Conservation (phyloP, 2,329 filamentous ascomycete genomes). For the Curvularia spicifera region DNA sequence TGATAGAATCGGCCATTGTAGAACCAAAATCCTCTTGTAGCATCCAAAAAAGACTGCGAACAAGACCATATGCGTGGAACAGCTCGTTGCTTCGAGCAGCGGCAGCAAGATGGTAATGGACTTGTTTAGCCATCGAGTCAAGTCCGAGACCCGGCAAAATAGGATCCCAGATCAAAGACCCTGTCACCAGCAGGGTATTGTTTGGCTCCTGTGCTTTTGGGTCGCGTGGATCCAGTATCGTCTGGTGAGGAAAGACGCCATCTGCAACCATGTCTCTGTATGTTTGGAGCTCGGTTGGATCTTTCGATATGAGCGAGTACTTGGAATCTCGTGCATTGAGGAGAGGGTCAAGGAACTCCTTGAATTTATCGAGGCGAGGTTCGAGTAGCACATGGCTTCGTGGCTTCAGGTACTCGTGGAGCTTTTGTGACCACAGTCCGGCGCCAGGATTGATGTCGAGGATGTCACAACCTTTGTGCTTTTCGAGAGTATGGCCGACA, state of each 20-base stretch:
- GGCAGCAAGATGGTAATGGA: slow-evolving; percentile 67
- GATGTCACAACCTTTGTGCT: slow-evolving; percentile 79
- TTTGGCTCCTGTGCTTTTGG: slow-evolving; percentile 63
- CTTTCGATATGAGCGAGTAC: slow-evolving; percentile 55
- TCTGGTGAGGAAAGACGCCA: slow-evolving; percentile 63
- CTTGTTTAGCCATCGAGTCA: slow-evolving; percentile 63
- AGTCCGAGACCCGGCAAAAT: slow-evolving; percentile 57
- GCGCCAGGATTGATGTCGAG: slow-evolving; percentile 84
- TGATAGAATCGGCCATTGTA: slow-evolving; percentile 66
- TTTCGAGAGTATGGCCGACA: slow-evolving; percentile 70
- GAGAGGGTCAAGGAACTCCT: slow-evolving; percentile 62
- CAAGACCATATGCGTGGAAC: slow-evolving; percentile 77
- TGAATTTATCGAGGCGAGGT: slow-evolving; percentile 65
- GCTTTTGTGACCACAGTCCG: slow-evolving; percentile 77
- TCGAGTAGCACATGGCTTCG: slow-evolving; percentile 86
- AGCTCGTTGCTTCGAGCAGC: slow-evolving; percentile 64
- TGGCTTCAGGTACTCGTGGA: slow-evolving; percentile 77
- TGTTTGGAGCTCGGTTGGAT: slow-evolving; percentile 33
- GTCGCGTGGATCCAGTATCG: slow-evolving; percentile 47
- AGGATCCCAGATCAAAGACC: slow-evolving; percentile 46
- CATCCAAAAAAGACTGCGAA: slow-evolving; percentile 79
- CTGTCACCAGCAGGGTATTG: slow-evolving; percentile 69
- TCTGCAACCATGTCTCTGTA: slow-evolving; percentile 62
- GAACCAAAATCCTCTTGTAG: slow-evolving; percentile 64
- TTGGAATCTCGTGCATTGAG: slow-evolving; percentile 49